These are phyloP conservation scores for Zymoseptoria passerinii DNA, from an alignment of 2,329 filamentous ascomycete genomes.

Conservation along the genomic window DNA sequence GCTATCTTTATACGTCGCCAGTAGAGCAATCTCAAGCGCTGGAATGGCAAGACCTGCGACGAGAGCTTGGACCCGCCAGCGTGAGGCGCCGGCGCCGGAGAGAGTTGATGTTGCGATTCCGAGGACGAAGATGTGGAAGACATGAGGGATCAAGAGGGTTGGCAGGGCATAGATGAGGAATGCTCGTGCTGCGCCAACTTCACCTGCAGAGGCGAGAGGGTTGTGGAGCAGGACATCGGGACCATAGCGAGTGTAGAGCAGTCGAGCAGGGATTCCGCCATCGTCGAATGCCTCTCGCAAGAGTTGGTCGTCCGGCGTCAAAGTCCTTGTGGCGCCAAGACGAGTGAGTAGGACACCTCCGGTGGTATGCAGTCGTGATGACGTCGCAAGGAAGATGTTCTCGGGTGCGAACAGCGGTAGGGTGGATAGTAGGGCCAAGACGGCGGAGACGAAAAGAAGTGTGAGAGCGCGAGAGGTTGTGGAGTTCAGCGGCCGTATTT, in stretches of 20 bases:
- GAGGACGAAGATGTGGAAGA: conserved; percentile 65
- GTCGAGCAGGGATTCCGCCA: conserved; percentile 53
- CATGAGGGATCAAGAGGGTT: conserved; percentile 64
- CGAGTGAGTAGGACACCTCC: conserved; percentile 76
- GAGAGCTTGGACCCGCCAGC: conserved; percentile 65
- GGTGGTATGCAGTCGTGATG: conserved; percentile 69
- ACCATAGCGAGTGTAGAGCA: conserved; percentile 78
- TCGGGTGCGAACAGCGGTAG: conserved; percentile 62
- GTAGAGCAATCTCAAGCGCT: conserved; percentile 56
- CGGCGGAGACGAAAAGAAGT: conserved; percentile 49
- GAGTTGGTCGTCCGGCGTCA: conserved; percentile 54
- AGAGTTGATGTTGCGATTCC: conserved; percentile 64
- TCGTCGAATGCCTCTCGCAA: conserved; percentile 62
- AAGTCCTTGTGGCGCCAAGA: conserved; percentile 51
- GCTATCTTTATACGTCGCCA: conserved; percentile 57
- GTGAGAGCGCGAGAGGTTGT: conserved; percentile 50
- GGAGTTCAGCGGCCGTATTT: conserved; percentile 44
- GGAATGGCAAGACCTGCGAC: conserved; percentile 53
- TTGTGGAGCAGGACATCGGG: conserved; percentile 65
- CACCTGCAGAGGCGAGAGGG: conserved; percentile 56
- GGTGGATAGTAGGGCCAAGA: conserved; percentile 51
- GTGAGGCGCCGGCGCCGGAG: conserved; percentile 52
- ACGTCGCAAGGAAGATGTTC: conserved; percentile 77
- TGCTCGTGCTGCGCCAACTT: conserved; percentile 41
- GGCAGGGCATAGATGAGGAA: conserved; percentile 80